Evolutionary conservation across 441 rosid species (phyloP).

Genomic region (Breynia disticha): DNA sequence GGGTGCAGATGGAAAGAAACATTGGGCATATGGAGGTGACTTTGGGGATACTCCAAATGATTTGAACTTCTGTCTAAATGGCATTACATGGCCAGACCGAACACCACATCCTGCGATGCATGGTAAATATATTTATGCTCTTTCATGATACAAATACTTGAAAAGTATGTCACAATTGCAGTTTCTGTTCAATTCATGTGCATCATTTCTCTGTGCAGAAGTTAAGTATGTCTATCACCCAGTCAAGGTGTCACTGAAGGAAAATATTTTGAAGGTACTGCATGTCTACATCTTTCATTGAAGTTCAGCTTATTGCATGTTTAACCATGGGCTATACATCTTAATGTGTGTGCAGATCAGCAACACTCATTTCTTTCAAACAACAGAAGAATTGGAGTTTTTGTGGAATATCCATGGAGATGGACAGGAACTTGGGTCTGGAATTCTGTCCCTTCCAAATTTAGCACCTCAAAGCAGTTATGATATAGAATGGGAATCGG

Average conservation of each 20-base stretch:
- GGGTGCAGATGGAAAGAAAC: conserved; percentile 52
- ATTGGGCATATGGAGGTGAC: conserved; percentile 99
- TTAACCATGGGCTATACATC: conserved; percentile 4
- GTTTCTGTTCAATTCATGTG: neutral
- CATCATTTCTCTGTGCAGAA: conserved; percentile 44
- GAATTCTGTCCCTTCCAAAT: conserved; percentile 48
- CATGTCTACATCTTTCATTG: conserved; percentile 13
- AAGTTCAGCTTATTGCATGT: conserved; percentile 13
- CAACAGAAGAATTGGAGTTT: conserved; percentile 65
- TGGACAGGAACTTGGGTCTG: conserved; percentile 66
- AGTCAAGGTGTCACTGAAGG: conserved; percentile 56
- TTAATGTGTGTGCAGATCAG: conserved; percentile 52
- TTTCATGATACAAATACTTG: neutral
- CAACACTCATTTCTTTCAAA: conserved; percentile 53
- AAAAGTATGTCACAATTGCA: neutral
- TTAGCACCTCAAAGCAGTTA: conserved; percentile 61
- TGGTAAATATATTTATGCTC: conserved; percentile 37
- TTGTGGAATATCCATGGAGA: conserved; percentile 67
- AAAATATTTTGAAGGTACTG: conserved; percentile 48
- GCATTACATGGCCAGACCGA: conserved; percentile 91
- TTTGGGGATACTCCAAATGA: conserved; percentile 95
- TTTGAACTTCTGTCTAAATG: conserved; percentile 87
- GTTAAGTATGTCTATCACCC: conserved; percentile 83
- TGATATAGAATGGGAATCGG: conserved; percentile 55
- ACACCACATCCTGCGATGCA: conserved; percentile 88